phyloP scores from a whole-genome alignment of 352 stramenopile species.

The Phytophthora macrochlamydospora region DNA sequence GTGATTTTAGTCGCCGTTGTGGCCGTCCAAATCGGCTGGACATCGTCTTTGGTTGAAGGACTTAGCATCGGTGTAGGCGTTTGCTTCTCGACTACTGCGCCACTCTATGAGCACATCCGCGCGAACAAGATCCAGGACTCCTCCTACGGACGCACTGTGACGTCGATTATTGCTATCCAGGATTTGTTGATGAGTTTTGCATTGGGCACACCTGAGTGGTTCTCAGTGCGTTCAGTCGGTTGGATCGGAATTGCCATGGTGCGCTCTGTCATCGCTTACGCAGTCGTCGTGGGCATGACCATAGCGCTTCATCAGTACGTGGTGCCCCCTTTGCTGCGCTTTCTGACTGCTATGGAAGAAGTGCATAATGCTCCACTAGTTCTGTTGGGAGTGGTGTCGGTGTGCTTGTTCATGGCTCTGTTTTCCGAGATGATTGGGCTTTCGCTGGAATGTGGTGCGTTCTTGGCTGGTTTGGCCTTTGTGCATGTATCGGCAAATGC shows the following conservation, averaged over 20 bases:
- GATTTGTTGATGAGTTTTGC: constrained; percentile 89
- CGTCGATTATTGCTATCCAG: constrained; percentile 86
- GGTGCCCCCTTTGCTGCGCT: constrained; percentile 69
- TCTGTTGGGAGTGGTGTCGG: constrained; percentile 82
- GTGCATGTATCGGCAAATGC: constrained; percentile 69
- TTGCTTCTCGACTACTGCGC: constrained; percentile 85
- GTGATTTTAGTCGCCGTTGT: constrained; percentile 75
- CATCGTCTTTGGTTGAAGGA: constrained; percentile 72
- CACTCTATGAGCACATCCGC: constrained; percentile 83
- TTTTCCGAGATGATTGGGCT: constrained; percentile 85
- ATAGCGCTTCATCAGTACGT: constrained; percentile 75
- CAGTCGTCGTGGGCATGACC: constrained; percentile 69
- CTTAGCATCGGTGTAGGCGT: constrained; percentile 80
- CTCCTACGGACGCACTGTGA: constrained; percentile 79
- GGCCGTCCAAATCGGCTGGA: constrained; percentile 79
- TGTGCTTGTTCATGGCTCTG: constrained; percentile 85
- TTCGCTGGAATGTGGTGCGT: constrained; percentile 84
- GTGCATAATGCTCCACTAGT: constrained; percentile 81
- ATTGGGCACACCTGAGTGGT: constrained; percentile 85
- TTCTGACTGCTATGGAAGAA: constrained; percentile 82
- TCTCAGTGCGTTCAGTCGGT: constrained; percentile 69
- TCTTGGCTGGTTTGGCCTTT: constrained; percentile 83
- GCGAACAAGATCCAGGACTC: constrained; percentile 83
- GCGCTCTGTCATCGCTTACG: constrained; percentile 74
- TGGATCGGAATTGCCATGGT: constrained; percentile 77